phyloP scores from a whole-genome alignment of 2,329 filamentous ascomycete species.

The Lasiodiplodia hormozganensis region DNA sequence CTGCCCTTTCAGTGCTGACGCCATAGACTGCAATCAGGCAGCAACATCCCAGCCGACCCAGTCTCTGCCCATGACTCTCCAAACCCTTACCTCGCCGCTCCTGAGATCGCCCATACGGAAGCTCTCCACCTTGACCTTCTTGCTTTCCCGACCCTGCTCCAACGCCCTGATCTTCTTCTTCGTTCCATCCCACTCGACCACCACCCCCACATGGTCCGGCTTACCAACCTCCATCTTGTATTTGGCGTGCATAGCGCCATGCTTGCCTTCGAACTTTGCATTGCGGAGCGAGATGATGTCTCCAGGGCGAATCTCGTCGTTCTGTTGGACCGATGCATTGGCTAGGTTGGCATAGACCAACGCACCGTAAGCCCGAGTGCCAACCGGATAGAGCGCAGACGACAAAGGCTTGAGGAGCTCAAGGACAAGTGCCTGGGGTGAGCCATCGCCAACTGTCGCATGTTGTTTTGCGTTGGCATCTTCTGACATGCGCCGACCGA shows the following conservation, averaged over 20 bases:
- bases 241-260: conserved; percentile 93
- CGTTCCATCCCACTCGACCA: conserved; percentile 96
- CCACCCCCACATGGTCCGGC: conserved; percentile 85
- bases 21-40: not conserved
- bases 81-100: conserved; percentile 95
- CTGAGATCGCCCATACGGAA: conserved; percentile 91
- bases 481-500: conserved; percentile 78
- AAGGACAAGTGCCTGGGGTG: conserved; percentile 76
- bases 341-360: conserved; percentile 94
- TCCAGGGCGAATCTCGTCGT: conserved; percentile 90
- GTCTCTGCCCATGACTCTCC: conserved; percentile 88
- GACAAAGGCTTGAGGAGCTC: conserved; percentile 78
- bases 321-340: conserved; percentile 88
- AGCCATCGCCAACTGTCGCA: conserved; percentile 82
- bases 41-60: conserved; percentile 83
- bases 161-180: conserved; percentile 97
- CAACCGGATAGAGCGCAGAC: conserved; percentile 80
- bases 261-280: conserved; percentile 92
- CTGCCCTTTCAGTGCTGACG: not conserved
- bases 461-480: conserved; percentile 76
- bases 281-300: conserved; percentile 95
- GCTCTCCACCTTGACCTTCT: conserved; percentile 92
- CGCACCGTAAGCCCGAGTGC: conserved; percentile 88
- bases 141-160: conserved; percentile 93
- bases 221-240: conserved; percentile 89